phyloP scores from a whole-genome alignment of 208 protist genomes.

The Leishmania amazonensis region DNA sequence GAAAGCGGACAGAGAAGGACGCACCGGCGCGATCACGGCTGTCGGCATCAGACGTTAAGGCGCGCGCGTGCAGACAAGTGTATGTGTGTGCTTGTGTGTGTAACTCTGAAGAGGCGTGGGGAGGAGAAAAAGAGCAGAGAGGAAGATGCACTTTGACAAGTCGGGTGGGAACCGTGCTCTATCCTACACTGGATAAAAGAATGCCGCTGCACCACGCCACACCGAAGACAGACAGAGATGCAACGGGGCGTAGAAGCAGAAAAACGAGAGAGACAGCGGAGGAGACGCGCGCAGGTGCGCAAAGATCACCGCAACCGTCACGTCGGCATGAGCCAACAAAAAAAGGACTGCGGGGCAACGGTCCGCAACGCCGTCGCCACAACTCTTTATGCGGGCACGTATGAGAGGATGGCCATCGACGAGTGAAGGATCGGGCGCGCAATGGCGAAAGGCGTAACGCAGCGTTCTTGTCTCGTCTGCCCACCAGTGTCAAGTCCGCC shows the following conservation, averaged over 20 bases:
- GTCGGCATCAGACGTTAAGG: neutral
- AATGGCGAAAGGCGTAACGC: neutral
- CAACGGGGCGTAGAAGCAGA: neutral
- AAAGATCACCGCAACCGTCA: neutral
- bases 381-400: neutral
- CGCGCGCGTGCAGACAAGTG: neutral
- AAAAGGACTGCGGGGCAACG: neutral
- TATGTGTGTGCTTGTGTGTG: neutral
- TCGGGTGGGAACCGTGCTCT: neutral
- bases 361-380: neutral
- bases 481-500: neutral
- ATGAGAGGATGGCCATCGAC: neutral
- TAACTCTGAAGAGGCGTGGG: neutral
- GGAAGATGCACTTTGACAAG: too few relatives aligned
- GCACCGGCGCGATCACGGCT: neutral
- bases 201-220: conserved; percentile 1
- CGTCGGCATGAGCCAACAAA: neutral
- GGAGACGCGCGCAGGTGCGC: neutral
- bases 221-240: neutral
- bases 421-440: neutral
- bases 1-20: neutral
- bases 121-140: neutral
- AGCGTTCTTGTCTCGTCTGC: neutral
- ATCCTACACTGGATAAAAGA: neutral
- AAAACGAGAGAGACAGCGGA: neutral